These are phyloP conservation scores for Candida tibetensis DNA, from an alignment of 805 yeast genomes.

Conservation along the genomic window DNA sequence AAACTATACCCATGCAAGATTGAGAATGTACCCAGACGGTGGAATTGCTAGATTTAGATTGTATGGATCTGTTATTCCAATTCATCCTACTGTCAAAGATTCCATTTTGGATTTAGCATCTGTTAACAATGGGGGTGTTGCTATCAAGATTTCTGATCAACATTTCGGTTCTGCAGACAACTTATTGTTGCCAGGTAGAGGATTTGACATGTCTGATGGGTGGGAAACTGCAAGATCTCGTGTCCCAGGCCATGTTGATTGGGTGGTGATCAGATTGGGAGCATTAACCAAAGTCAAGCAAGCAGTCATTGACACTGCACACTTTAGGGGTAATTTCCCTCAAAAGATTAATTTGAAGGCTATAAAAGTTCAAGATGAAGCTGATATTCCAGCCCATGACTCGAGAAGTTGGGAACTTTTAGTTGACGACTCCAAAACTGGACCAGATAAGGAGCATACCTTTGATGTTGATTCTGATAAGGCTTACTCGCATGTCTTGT, in stretches of 20 bases:
- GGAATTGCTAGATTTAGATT: slow-evolving; percentile 94
- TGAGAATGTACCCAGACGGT: slow-evolving; percentile 96
- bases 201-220: slow-evolving; percentile 95
- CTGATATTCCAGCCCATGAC: slow-evolving; percentile 40
- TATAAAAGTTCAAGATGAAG: slow-evolving; percentile 28
- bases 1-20: slow-evolving; percentile 73
- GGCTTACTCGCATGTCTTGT: slow-evolving; percentile 63
- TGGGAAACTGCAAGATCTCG: slow-evolving; percentile 97
- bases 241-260: slow-evolving; percentile 78
- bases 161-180: slow-evolving; percentile 94
- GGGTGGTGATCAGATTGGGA: slow-evolving; percentile 85
- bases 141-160: slow-evolving; percentile 80
- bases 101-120: slow-evolving; percentile 70
- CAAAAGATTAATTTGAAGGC: slow-evolving; percentile 74
- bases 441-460: slow-evolving; percentile 79
- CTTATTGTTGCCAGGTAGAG: slow-evolving; percentile 87
- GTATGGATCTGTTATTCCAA: slow-evolving; percentile 81
- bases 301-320: slow-evolving; percentile 85
- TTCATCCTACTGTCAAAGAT: slow-evolving; percentile 47
- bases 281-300: slow-evolving; percentile 53
- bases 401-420: slow-evolving; percentile 57
- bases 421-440: slow-evolving; percentile 68
- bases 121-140: slow-evolving; percentile 86
- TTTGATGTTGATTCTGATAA: slow-evolving; percentile 35
- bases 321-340: slow-evolving; percentile 93